Conservation (phyloP, 345 rosid species). For the Orychophragmus violaceus region DNA sequence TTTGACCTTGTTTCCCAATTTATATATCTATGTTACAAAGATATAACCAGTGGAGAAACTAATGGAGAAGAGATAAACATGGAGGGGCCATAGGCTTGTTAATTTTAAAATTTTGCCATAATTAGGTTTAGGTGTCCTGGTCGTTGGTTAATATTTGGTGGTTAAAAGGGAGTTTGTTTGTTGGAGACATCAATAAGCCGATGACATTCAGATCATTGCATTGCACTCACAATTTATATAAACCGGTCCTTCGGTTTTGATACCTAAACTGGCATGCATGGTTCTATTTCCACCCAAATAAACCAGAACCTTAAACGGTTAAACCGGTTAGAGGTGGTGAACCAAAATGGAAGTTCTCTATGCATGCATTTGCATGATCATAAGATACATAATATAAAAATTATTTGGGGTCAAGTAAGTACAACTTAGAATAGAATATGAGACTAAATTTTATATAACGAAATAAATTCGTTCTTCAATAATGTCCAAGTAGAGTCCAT, state of each 20-base stretch:
- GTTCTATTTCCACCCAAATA: background rate
- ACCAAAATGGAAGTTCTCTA: background rate
- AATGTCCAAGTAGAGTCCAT: conserved; percentile 21
- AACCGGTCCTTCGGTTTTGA: background rate
- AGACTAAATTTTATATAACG: background rate
- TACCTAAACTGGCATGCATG: background rate
- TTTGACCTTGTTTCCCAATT: conserved; percentile 14
- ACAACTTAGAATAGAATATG: conserved; percentile 2
- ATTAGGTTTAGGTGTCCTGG: conserved; percentile 22
- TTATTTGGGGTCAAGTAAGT: conserved; percentile 5
- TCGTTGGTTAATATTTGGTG: conserved; percentile 19
- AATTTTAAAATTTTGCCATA: conserved; percentile 8
- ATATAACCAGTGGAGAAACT: background rate
- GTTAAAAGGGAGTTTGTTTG: background rate
- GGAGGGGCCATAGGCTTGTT: conserved; percentile 11
- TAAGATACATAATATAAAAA: background rate
- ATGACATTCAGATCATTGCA: background rate
- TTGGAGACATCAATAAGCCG: conserved; percentile 6
- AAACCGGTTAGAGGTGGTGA: no score
- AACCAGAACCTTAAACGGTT: background rate
- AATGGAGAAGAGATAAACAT: conserved; percentile 22
- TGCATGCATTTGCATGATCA: conserved; percentile 21
- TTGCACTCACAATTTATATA: no score
- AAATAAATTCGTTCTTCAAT: conserved; percentile 9
- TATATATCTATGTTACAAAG: conserved; percentile 6